A percentile compares a stretch with the other conserved stretches of the same genome.
Evolutionary conservation across 2,329 filamentous ascomycete species (phyloP).

Genomic region (Fusarium tricinctum): DNA sequence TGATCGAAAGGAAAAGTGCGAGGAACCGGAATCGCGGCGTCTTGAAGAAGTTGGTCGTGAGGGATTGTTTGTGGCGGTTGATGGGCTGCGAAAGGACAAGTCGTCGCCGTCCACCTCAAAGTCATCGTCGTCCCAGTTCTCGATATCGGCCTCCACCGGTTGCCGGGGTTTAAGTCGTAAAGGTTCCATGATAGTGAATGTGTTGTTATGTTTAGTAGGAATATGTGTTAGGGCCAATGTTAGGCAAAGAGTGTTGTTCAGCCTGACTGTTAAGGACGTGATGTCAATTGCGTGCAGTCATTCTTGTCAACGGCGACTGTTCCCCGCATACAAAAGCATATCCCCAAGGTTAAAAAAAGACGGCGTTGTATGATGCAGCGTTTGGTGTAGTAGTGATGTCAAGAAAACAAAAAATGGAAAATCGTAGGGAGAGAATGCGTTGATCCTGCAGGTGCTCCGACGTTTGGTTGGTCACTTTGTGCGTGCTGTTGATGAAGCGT

Average conservation of each 20-base stretch:
- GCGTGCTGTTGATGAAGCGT: constrained; percentile 28
- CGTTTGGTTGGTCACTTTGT: constrained; percentile 25
- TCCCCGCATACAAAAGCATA: constrained; percentile 46
- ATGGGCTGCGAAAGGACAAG: constrained; percentile 69
- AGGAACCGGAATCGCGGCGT: constrained; percentile 83
- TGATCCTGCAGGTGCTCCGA: constrained; percentile 15
- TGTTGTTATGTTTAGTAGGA: constrained; percentile 26
- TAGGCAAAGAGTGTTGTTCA: constrained; percentile 25
- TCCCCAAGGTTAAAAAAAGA: constrained; percentile 35
- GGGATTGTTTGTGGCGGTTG: constrained; percentile 59
- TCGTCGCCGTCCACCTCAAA: constrained; percentile 79
- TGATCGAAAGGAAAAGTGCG: constrained; percentile 83
- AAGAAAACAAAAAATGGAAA: constrained; percentile 28
- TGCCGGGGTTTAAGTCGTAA: constrained; percentile 67
- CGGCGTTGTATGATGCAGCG: constrained; percentile 22
- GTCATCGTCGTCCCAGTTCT: constrained; percentile 85
- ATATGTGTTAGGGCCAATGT: constrained; percentile 31
- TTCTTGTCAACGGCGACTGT: constrained; percentile 49
- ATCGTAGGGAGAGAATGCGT: constrained; percentile 21
- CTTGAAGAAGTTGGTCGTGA: constrained; percentile 58
- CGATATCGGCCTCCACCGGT: constrained; percentile 72
- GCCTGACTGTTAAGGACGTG: constrained; percentile 39
- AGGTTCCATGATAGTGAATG: constrained; percentile 63
- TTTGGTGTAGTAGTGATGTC: constrained; percentile 2
- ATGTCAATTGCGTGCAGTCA: constrained; percentile 51